These are phyloP conservation scores for Candida insectorum DNA, from an alignment of 805 yeast species.

Conservation along the genomic window DNA sequence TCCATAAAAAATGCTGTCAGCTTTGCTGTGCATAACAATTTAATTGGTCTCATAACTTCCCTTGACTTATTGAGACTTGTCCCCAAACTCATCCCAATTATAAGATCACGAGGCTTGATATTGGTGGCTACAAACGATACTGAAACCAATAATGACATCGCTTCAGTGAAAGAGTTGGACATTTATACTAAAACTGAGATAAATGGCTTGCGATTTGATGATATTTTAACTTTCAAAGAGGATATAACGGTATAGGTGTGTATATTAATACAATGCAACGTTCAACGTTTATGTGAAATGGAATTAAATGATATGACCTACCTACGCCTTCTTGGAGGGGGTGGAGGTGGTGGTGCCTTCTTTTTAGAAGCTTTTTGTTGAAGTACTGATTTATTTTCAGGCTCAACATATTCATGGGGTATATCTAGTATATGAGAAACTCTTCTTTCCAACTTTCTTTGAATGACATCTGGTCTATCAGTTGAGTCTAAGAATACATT, in stretches of 20 bases:
- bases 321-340: constrained; percentile 17
- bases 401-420: constrained; percentile 31
- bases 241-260: constrained; percentile 26
- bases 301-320: background rate
- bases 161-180: constrained; percentile 28
- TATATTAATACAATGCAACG: background rate
- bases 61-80: constrained; percentile 66
- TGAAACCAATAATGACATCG: constrained; percentile 21
- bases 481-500: constrained; percentile 21
- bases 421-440: constrained; percentile 25
- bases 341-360: constrained; percentile 42
- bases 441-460: constrained; percentile 5
- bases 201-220: constrained; percentile 66
- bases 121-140: constrained; percentile 61
- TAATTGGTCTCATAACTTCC: constrained; percentile 81
- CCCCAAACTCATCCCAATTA: constrained; percentile 70
- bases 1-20: constrained; percentile 79
- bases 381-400: background rate
- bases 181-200: constrained; percentile 43
- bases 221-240: constrained; percentile 67
- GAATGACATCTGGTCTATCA: constrained; percentile 1
- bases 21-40: constrained; percentile 77
- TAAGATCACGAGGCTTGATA: constrained; percentile 77
- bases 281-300: constrained; percentile 1
- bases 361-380: constrained; percentile 28